These are phyloP conservation scores for Colletotrichum gloeosporioides DNA, from an alignment of 2,329 filamentous ascomycete species.

Conservation along the genomic window DNA sequence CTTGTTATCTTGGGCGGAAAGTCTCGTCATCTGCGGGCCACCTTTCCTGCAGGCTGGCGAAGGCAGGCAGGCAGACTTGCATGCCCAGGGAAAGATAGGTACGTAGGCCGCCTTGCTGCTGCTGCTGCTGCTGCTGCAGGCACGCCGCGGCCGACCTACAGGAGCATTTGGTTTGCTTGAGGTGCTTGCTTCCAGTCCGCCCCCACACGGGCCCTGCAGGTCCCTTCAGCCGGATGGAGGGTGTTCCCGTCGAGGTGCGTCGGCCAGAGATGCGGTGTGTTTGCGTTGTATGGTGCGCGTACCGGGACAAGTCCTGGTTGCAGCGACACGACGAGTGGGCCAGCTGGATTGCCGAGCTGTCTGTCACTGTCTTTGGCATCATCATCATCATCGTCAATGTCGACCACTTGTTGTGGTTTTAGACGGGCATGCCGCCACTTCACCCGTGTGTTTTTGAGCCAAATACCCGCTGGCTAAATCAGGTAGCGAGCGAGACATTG, in stretches of 20 bases:
- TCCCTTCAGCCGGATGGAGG: neutral
- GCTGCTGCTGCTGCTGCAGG: neutral
- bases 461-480: neutral
- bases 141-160: neutral
- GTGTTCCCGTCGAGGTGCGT: neutral
- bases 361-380: neutral
- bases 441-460: neutral
- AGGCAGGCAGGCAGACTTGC: neutral
- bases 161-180: neutral
- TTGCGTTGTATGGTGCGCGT: neutral
- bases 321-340: neutral
- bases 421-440: neutral
- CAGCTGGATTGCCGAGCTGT: neutral
- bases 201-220: constrained; percentile 6
- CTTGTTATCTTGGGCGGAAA: neutral
- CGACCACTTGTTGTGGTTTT: neutral
- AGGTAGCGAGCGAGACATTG: neutral
- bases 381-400: neutral
- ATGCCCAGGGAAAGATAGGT: neutral
- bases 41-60: neutral
- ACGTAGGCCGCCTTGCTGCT: neutral
- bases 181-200: neutral
- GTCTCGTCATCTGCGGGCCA: constrained; percentile 6
- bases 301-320: neutral
- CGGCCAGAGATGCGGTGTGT: constrained; percentile 3